Percentiles rank a stretch among this genome's conserved stretches.
phyloP scores from a whole-genome alignment of 495 filamentous ascomycete species.

The Podospora comata region DNA sequence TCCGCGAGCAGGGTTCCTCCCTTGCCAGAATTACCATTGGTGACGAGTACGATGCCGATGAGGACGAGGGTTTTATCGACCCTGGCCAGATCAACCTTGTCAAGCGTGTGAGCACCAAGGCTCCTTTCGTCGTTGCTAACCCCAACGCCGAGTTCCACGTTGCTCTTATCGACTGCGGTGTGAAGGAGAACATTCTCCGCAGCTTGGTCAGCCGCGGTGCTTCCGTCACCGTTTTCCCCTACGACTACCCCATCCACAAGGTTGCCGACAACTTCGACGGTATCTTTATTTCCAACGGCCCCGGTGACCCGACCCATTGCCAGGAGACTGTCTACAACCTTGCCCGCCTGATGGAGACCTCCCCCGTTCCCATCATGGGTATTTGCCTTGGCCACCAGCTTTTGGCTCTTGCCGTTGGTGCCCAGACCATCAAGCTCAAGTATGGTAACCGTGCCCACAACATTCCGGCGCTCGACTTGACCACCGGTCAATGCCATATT shows the following conservation, averaged over 20 bases:
- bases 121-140: conserved; percentile 89
- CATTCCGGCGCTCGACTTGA: conserved; percentile 91
- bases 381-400: conserved; percentile 96
- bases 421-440: conserved; percentile 87
- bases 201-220: conserved; percentile 84
- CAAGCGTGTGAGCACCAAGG: conserved; percentile 92
- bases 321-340: conserved; percentile 89
- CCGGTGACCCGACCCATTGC: conserved; percentile 96
- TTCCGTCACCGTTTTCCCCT: conserved; percentile 89
- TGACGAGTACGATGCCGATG: conserved; percentile 97
- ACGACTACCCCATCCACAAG: conserved; percentile 96
- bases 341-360: conserved; percentile 79
- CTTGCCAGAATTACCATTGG: conserved; percentile 92
- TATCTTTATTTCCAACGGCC: conserved; percentile 96
- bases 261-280: conserved; percentile 96
- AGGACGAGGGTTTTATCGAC: conserved; percentile 94
- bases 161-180: conserved; percentile 94
- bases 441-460: conserved; percentile 98
- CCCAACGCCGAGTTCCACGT: conserved; percentile 79
- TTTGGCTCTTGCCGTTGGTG: conserved; percentile 76
- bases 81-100: conserved; percentile 96
- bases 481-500: conserved; percentile 96
- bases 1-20: conserved; percentile 94
- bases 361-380: conserved; percentile 89
- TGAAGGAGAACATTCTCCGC: conserved; percentile 98